Conservation (phyloP, 305 asterid genomes). For the Coffea humblotiana region DNA sequence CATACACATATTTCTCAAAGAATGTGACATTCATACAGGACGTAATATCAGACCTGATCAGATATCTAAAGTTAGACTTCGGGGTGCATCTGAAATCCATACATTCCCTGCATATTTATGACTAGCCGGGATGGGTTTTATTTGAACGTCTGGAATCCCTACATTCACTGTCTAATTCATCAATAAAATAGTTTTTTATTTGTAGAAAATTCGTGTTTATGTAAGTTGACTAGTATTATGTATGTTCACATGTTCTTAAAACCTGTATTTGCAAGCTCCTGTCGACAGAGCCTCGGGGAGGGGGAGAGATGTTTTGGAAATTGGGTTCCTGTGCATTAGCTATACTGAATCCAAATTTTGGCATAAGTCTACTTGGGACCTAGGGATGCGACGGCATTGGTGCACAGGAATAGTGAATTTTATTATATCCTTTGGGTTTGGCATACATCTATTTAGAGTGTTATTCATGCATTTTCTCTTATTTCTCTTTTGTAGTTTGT, state of each 20-base stretch:
- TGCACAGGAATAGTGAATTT: not conserved
- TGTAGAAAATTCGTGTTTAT: not conserved
- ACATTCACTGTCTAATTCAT: not conserved
- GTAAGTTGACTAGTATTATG: not conserved
- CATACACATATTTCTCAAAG: too few relatives aligned
- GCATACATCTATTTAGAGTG: not conserved
- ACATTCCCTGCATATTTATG: not conserved
- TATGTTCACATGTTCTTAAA: not conserved
- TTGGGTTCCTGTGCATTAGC: not conserved
- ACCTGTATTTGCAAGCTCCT: not conserved
- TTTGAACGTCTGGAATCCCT: not conserved
- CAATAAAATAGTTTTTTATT: too few relatives aligned
- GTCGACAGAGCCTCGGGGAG: not conserved
- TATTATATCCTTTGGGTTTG: not conserved
- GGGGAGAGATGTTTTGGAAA: not conserved
- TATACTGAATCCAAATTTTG: not conserved
- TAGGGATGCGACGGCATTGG: not conserved
- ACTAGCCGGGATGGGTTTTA: not conserved
- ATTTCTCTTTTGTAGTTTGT: conserved; percentile 50
- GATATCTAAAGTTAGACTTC: not conserved
- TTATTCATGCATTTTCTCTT: not conserved
- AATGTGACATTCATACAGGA: too few relatives aligned
- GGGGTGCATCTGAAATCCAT: not conserved
- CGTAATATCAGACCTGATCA: not conserved
- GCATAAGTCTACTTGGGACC: not conserved